These are phyloP conservation scores for Escallonia herrerae DNA, from an alignment of 129 eudicot genomes.

Conservation along the genomic window DNA sequence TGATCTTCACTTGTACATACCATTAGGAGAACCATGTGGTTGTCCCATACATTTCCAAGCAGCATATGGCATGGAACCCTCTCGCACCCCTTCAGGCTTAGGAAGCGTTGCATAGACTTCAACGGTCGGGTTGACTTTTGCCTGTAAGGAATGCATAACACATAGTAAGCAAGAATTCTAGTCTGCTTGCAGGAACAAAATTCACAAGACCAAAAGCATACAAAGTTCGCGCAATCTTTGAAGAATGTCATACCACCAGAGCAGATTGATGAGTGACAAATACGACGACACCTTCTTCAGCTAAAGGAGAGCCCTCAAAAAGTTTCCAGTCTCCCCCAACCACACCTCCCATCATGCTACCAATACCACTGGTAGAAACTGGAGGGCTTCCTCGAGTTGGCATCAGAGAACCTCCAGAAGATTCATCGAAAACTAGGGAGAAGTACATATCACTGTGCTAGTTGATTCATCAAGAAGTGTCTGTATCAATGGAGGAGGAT, in stretches of 20 bases:
- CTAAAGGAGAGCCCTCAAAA: slow-evolving; percentile 33
- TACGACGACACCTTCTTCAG: slow-evolving; percentile 89
- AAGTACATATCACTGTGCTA: slow-evolving; percentile 78
- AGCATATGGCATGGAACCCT: slow-evolving; percentile 94
- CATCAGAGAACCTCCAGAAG: slow-evolving; percentile 37
- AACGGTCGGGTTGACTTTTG: slow-evolving; percentile 59
- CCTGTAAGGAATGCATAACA: slow-evolving; percentile 35
- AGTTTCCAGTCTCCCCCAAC: slow-evolving; percentile 48
- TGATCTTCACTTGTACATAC: slow-evolving; percentile 32
- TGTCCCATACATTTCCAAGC: slow-evolving; percentile 76
- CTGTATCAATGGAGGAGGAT: slow-evolving; percentile 33
- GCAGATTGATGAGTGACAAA: slow-evolving; percentile 84
- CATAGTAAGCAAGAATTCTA: slow-evolving; percentile 3
- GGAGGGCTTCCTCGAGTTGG: slow-evolving; percentile 40
- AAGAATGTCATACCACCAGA: slow-evolving; percentile 70
- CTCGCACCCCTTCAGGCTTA: slow-evolving; percentile 84
- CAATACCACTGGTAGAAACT: slow-evolving; percentile 41
- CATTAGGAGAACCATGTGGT: slow-evolving; percentile 41
- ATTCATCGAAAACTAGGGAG: slow-evolving; percentile 62
- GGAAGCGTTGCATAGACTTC: slow-evolving; percentile 75
- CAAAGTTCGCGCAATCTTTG: slow-evolving; percentile 19
- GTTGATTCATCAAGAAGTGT: slow-evolving; percentile 79
- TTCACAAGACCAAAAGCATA: slow-evolving; percentile 5
- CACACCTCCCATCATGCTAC: slow-evolving; percentile 62
- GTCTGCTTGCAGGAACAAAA: neutral